Evolutionary conservation across 352 stramenopile genomes (phyloP), one percentile per base, ranked within the genome.

Genomic region (Pythium pectinolyticum): DNA sequence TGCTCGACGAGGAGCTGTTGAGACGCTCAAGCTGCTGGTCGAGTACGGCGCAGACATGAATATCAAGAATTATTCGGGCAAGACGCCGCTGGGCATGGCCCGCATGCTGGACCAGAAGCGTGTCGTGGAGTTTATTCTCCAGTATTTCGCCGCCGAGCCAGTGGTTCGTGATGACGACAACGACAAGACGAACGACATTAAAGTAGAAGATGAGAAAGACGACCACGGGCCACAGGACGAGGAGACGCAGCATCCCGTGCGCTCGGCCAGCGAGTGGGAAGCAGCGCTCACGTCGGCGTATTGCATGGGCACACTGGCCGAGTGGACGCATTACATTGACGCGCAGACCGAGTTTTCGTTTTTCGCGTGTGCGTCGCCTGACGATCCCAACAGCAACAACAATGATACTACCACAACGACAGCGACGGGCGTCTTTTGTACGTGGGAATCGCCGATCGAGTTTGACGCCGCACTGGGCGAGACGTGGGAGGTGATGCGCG

Each of bases 41-140:
- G 78, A 93, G 24, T 95, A 94, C 45, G 75, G 81, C 12, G 78
- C 78, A 3, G 85, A 93, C 37, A 90, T 95, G 77, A 95, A 92
- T 53, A 57, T 90, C 6, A 89, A 88, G 41, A 95, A 95, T 45
- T 95, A 91, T 30, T 76, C 84, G 10, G 83, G 84, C 2, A 89
- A 86, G 47, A 94, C 86, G 6, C 82, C 85, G 3, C 57, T 94
- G 1, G 87, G 84, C 9, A 78, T 92, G 65, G 85, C 85, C 5
- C 77, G 85, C 3, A 93, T 95, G 83, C 66, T 81, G 32, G 32
- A 75, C 34, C 84, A 91, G 52, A 63, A 64, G 45, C 53, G 43
- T 0, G 68, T 92, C 24, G 80, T 92, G 11, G 57, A 85, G n/a
- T 87, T 82, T 27, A 82, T 94, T 30, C 61, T 64, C 0, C 61